phyloP scores from a whole-genome alignment of 2,329 filamentous ascomycete genomes.

The Exophiala spinifera region DNA sequence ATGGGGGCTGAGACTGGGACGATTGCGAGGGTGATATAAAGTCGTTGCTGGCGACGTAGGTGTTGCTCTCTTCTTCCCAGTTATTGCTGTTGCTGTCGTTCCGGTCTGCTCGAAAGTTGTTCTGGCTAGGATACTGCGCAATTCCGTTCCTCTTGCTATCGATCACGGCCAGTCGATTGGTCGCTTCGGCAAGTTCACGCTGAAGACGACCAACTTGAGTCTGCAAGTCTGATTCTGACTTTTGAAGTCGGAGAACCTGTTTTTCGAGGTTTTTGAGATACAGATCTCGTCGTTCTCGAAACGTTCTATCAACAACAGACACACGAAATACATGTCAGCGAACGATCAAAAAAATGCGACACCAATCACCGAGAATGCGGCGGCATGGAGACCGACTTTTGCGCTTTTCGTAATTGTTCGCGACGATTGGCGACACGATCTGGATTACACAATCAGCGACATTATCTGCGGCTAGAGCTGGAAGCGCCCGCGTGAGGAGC shows the following conservation, averaged over 20 bases:
- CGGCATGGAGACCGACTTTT: slow-evolving; percentile 24
- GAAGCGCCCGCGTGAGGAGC: no score
- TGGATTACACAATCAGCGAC: neutral
- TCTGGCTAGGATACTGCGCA: neutral
- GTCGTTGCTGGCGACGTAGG: neutral
- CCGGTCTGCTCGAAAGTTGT: neutral
- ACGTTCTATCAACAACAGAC: slow-evolving; percentile 26
- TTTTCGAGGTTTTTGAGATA: slow-evolving; percentile 15
- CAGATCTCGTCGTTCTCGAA: slow-evolving; percentile 20
- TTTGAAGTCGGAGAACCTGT: slow-evolving; percentile 6
- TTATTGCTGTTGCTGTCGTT: neutral
- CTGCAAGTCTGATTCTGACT: slow-evolving; percentile 33
- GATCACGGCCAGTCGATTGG: slow-evolving; percentile 20
- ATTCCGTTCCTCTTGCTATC: slow-evolving; percentile 1
- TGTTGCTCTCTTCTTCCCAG: neutral
- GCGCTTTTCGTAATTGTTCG: slow-evolving; percentile 39
- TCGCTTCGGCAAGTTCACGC: slow-evolving; percentile 29
- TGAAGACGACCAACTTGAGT: slow-evolving; percentile 31
- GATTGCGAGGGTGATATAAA: no score
- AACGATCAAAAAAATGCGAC: no score
- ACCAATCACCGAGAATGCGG: no score
- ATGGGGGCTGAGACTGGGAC: no score
- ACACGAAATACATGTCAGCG: no score
- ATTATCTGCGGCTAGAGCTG: no score
- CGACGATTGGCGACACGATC: slow-evolving; percentile 30